A percentile compares a stretch with the other conserved stretches of the same genome.
Evolutionary conservation across 495 filamentous ascomycete genomes (phyloP).

Genomic region (Trichoderma virens): DNA sequence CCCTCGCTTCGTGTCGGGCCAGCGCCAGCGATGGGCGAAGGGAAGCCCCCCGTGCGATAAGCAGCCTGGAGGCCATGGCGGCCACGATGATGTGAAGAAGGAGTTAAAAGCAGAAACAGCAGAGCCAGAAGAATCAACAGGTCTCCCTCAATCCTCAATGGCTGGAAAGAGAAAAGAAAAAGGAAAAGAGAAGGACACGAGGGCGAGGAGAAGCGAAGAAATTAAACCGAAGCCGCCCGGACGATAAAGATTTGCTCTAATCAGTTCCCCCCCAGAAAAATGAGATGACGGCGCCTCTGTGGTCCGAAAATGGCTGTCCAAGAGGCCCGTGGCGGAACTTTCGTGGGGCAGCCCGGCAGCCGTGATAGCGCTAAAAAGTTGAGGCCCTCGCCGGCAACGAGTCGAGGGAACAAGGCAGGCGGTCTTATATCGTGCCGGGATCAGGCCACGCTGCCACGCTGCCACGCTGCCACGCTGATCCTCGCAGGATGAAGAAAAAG

Average conservation of each 20-base stretch:
- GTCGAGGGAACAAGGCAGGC: not conserved
- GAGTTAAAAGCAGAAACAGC: not conserved
- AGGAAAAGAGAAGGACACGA: not conserved
- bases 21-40: not conserved
- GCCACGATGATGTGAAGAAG: not conserved
- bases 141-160: not conserved
- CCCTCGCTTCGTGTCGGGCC: conserved; percentile 1
- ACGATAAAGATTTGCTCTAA: not conserved
- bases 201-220: not conserved
- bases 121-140: not conserved
- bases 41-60: not conserved
- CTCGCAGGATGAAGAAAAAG: too few species aligned
- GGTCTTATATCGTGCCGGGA: not conserved
- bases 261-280: not conserved
- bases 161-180: not conserved
- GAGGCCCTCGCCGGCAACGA: not conserved
- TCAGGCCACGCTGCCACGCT: too few species aligned
- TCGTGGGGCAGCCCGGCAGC: conserved; percentile 3
- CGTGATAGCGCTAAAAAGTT: conserved; percentile 6
- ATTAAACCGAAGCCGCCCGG: conserved; percentile 1
- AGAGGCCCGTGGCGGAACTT: conserved; percentile 8
- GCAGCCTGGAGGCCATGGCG: conserved; percentile 2
- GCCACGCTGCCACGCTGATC: too few species aligned
- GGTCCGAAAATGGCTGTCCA: not conserved
- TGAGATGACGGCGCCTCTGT: not conserved